phyloP scores from a whole-genome alignment of 139 green algal species.

The Chlorella sp. region DNA sequence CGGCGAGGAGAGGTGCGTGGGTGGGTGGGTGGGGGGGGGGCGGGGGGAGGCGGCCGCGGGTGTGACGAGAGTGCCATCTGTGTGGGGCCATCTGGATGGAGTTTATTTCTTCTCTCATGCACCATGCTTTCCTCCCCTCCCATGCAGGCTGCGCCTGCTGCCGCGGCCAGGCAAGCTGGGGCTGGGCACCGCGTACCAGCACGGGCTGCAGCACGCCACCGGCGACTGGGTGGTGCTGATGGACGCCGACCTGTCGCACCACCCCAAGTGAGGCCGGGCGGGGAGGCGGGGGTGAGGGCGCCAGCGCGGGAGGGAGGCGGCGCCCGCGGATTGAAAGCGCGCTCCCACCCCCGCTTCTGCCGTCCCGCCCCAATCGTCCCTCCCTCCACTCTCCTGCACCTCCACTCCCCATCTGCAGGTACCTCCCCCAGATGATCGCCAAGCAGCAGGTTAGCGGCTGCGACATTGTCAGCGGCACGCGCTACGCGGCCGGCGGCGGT shows the following conservation, averaged over 20 bases:
- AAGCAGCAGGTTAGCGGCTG: slow-evolving; percentile 55
- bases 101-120: neutral
- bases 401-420: too few relatives aligned
- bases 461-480: slow-evolving; percentile 91
- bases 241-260: slow-evolving; percentile 96
- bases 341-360: too few relatives aligned
- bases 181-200: slow-evolving; percentile 78
- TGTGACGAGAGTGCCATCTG: too few relatives aligned
- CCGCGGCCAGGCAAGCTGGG: slow-evolving; percentile 78
- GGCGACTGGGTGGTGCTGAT: slow-evolving; percentile 93
- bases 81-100: too few relatives aligned
- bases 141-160: slow-evolving; percentile 57
- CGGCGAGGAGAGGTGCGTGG: slow-evolving; percentile 60
- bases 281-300: too few relatives aligned
- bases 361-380: too few relatives aligned
- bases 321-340: too few relatives aligned
- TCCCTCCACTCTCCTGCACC: too few relatives aligned
- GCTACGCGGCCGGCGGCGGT: slow-evolving; percentile 80
- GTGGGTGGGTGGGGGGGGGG: too few relatives aligned
- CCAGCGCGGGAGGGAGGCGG: too few relatives aligned
- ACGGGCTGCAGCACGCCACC: slow-evolving; percentile 65
- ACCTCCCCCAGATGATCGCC: slow-evolving; percentile 79
- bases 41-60: too few relatives aligned
- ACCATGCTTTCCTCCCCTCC: neutral
- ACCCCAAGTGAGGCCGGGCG: too few relatives aligned